A percentile compares a stretch with the other conserved stretches of the same genome.
phyloP scores from a whole-genome alignment of 257 asterid species.

The Solanum lignicaule region DNA sequence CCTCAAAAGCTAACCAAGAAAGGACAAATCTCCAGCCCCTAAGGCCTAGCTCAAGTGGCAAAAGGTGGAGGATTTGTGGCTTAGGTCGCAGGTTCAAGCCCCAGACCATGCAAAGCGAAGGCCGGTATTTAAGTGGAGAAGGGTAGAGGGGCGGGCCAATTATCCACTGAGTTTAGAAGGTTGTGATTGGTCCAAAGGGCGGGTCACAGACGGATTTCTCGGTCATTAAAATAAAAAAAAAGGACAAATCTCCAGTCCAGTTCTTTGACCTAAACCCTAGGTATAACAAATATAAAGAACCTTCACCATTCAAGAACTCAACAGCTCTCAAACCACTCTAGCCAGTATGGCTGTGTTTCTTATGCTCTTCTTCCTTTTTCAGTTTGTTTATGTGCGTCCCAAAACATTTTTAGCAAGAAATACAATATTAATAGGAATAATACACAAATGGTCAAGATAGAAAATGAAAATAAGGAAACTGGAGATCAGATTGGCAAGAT shows the following conservation, averaged over 20 bases:
- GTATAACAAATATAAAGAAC: neutral
- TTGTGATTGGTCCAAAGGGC: neutral
- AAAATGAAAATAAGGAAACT: neutral
- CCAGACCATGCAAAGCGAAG: neutral
- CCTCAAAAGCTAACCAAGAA: neutral
- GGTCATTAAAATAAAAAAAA: neutral
- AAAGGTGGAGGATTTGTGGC: neutral
- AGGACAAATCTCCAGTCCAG: neutral
- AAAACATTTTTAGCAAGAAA: neutral
- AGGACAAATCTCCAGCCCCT: neutral
- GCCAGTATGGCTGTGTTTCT: neutral
- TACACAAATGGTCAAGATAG: neutral
- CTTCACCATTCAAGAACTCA: neutral
- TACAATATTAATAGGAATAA: neutral
- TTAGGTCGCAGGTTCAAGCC: neutral
- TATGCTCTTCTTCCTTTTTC: neutral
- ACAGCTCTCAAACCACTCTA: neutral
- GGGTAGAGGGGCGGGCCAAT: neutral
- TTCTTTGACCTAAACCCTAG: neutral
- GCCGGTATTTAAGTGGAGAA: neutral
- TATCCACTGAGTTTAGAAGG: neutral
- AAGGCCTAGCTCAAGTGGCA: neutral
- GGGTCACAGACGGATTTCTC: neutral
- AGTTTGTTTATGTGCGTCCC: neutral
- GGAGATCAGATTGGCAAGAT: neutral